Evolutionary conservation across 139 green algal species (phyloP).

Genomic region (Chlorella sp.): DNA sequence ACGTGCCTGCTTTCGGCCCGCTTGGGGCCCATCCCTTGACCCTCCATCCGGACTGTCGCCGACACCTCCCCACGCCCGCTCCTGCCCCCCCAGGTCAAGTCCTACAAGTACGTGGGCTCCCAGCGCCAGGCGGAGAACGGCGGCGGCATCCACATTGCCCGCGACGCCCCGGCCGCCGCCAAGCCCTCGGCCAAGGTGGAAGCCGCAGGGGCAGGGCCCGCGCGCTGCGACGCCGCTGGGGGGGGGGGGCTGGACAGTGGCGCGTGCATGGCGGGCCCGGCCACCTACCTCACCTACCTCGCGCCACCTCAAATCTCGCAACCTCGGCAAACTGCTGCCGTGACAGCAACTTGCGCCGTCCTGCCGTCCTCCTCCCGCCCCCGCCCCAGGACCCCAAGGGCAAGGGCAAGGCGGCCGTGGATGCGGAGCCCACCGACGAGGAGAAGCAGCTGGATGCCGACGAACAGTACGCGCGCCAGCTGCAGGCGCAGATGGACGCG

Average conservation of each 20-base stretch:
- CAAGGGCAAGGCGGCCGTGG: constrained; percentile 38
- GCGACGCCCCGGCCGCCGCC: neutral
- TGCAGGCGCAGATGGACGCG: constrained; percentile 83
- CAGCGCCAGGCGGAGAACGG: constrained; percentile 12
- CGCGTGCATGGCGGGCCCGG: no score
- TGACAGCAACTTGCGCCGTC: neutral
- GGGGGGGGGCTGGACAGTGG: no score
- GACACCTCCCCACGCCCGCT: neutral
- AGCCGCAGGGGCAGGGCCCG: neutral
- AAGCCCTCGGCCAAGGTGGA: neutral
- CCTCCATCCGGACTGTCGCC: neutral
- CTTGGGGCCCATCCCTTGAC: neutral
- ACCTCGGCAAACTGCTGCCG: no score
- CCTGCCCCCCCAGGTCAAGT: neutral
- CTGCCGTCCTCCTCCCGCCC: no score
- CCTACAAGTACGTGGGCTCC: constrained; percentile 38
- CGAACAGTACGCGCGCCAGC: constrained; percentile 67
- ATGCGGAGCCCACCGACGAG: constrained; percentile 1
- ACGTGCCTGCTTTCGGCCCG: no score
- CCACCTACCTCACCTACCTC: no score
- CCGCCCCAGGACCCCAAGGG: constrained; percentile 56
- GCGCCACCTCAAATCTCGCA: no score
- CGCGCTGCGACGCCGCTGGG: neutral
- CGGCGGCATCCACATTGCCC: constrained; percentile 44
- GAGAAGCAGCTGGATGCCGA: constrained; percentile 61